phyloP scores from a whole-genome alignment of 768 basidiomycete species.

The Podaxis mareebaensis region DNA sequence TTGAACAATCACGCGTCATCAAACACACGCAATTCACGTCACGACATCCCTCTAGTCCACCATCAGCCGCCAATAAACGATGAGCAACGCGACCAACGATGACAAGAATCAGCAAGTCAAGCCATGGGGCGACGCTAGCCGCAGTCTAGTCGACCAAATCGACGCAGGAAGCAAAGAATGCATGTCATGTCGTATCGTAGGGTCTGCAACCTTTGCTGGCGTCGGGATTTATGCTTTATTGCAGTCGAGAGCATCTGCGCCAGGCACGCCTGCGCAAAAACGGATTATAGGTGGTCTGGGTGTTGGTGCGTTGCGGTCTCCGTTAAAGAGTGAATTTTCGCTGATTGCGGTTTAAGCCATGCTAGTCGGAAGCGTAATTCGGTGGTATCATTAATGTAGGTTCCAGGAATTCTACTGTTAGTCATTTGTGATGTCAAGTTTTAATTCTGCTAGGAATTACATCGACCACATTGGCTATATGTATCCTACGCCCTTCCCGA shows the following conservation, averaged over 20 bases:
- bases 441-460: neutral
- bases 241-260: conserved; percentile 61
- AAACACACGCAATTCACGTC: neutral
- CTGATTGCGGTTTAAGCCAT: conserved; percentile 27
- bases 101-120: neutral
- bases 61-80: neutral
- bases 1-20: neutral
- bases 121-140: conserved; percentile 8
- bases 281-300: conserved; percentile 62
- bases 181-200: conserved; percentile 68
- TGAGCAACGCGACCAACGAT: conserved; percentile 1
- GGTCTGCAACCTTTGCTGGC: conserved; percentile 60
- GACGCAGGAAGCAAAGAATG: conserved; percentile 47
- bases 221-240: conserved; percentile 70
- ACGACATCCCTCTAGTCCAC: neutral
- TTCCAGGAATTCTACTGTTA: neutral
- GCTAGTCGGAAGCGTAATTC: conserved; percentile 37
- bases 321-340: neutral
- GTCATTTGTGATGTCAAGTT: neutral
- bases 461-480: neutral
- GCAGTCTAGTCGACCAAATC: conserved; percentile 1
- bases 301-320: conserved; percentile 42
- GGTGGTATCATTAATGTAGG: conserved; percentile 36
- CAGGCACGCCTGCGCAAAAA: conserved; percentile 62
- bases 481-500: neutral